phyloP scores from a whole-genome alignment of 2,329 filamentous ascomycete genomes.

The Claviceps arundinis region DNA sequence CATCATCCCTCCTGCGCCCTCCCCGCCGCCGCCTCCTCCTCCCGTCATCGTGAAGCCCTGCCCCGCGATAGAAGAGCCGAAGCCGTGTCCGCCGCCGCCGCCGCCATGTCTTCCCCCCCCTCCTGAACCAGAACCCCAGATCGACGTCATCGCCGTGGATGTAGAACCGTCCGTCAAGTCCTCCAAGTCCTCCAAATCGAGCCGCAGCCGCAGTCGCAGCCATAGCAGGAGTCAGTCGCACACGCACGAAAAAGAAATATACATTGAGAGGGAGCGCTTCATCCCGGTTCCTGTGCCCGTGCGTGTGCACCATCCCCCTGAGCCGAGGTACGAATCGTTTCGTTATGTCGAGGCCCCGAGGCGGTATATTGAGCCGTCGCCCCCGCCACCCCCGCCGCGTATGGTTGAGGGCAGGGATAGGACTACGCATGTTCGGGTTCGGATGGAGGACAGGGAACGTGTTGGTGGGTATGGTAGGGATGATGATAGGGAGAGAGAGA shows the following conservation, averaged over 20 bases:
- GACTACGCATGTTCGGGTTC: slow-evolving; percentile 12
- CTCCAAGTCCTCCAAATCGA: slow-evolving; percentile 5
- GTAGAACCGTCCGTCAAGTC: slow-evolving; percentile 17
- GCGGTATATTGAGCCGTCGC: slow-evolving; percentile 16
- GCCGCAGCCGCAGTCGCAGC: slow-evolving; percentile 15
- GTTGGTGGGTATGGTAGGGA: slow-evolving; percentile 18
- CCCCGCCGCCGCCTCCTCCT: slow-evolving; percentile 14
- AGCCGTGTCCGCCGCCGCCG: background rate
- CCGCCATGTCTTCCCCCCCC: slow-evolving; percentile 7
- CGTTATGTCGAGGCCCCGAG: slow-evolving; percentile 39
- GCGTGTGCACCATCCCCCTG: slow-evolving; percentile 19
- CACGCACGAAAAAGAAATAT: slow-evolving; percentile 30
- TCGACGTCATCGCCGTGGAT: slow-evolving; percentile 26
- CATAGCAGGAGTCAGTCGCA: slow-evolving; percentile 11
- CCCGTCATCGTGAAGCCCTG: background rate
- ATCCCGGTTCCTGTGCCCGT: slow-evolving; percentile 30
- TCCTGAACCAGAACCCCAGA: slow-evolving; percentile 16
- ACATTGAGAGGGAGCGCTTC: slow-evolving; percentile 38
- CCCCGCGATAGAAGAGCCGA: slow-evolving; percentile 8
- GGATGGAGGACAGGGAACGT: slow-evolving; percentile 20
- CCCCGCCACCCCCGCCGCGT: slow-evolving; percentile 13
- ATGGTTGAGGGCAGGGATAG: slow-evolving; percentile 17
- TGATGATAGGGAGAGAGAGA: slow-evolving; percentile 1
- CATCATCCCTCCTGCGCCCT: slow-evolving; percentile 22
- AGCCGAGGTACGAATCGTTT: slow-evolving; percentile 32